A percentile compares a stretch with the other conserved stretches of the same genome.
These are phyloP conservation scores for Trichophyton rubrum DNA, from an alignment of 2,329 filamentous ascomycete genomes.

Conservation along the genomic window DNA sequence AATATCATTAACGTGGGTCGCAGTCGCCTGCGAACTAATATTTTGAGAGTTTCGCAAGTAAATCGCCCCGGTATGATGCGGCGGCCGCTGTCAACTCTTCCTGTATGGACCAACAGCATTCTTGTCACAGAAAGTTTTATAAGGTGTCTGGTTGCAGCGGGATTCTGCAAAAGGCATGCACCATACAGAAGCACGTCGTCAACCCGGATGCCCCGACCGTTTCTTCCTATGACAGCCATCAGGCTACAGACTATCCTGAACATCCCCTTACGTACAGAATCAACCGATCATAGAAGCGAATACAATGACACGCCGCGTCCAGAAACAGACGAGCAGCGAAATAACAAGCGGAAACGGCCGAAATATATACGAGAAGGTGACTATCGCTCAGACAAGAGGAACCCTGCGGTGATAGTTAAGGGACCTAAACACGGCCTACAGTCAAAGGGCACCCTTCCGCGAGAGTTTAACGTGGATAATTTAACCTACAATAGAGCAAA, in stretches of 20 bases:
- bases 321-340: not conserved
- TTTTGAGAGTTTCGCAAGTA: constrained; percentile 11
- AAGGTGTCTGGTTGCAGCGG: constrained; percentile 40
- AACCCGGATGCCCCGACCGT: not conserved
- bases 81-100: constrained; percentile 17
- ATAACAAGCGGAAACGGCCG: not conserved
- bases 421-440: not conserved
- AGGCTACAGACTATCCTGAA: not conserved
- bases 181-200: constrained; percentile 15
- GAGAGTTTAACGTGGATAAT: not conserved
- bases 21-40: constrained; percentile 17
- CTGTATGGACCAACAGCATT: constrained; percentile 14
- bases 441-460: not conserved
- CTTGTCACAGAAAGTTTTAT: constrained; percentile 42
- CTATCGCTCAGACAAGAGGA: not conserved
- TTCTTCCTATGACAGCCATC: not conserved
- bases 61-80: constrained; percentile 21
- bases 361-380: not conserved
- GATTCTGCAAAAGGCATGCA: constrained; percentile 39
- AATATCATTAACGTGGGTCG: constrained; percentile 33
- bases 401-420: not conserved
- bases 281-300: not conserved
- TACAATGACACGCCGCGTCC: not conserved
- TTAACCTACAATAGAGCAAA: not conserved
- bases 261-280: not conserved